Base-by-base conservation (phyloP, 73 alveolate genomes). In the Breviolum minutum region DNA sequence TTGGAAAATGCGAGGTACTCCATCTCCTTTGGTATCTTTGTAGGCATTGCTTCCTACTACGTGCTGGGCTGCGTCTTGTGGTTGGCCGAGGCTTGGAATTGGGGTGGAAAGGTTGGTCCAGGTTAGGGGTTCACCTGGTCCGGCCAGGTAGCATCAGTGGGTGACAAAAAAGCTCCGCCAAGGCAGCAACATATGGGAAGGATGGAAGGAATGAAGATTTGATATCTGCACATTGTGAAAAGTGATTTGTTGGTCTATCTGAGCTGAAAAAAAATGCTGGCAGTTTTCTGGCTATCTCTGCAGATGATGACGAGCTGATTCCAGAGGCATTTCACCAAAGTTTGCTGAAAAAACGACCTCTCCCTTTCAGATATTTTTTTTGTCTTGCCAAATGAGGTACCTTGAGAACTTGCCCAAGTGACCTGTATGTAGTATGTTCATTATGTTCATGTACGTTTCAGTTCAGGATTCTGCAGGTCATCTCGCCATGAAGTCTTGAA, bases 21-120 rank as follows among this genome's bases (percentile, higher is more conserved):
- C 85, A 94, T 94, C 84, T 94, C 99, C 27, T 86, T 86, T 62
- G 99, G 99, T 83, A 94, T 94, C 32, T 94, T 94, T 85, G 92
- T 77, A 69, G 99, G 99, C 71, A 79, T 94, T 24, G 99, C 99
- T 0, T 94, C 99, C 11, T 94, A 94, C 94, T 94, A 92, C n/a
- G 98, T 76, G 66, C 80, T 90, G 62, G 87, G 87, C 22, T 24
- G 87, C 30, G 96, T 90, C 63, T 69, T 90, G 29, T 90, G 96
- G 96, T 74, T 90, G 84, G 96, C 96, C 32, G 96, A 90, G 96
- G 96, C 96, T 20, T 16, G 86, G 86, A 77, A 11, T 6, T 40
- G 92, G 27, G 32, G 19, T 71, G 4, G 26, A 8, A 71, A n/a
- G 26, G 26, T 71, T 11, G 26, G 14, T 70, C 80, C 8, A 11